Percentiles rank a stretch among this genome's conserved stretches.
Conservation (phyloP, 2,329 filamentous ascomycete genomes). For the Huntiella decipiens region DNA sequence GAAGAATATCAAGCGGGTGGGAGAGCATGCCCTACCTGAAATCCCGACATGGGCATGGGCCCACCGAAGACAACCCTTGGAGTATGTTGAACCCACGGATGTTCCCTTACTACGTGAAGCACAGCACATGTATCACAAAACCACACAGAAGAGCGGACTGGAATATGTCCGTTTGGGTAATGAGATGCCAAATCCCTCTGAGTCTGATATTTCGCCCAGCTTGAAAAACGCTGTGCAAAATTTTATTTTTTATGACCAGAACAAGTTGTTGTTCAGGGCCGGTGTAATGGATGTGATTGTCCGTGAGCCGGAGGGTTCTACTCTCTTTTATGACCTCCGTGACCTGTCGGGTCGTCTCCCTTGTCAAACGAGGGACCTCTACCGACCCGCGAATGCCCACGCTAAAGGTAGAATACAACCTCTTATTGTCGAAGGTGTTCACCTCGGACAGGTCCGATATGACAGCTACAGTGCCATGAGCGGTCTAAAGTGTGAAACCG, state of each 20-base stretch:
- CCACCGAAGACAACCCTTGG: background rate
- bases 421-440: too few species aligned
- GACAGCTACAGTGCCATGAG: background rate
- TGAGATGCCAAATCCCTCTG: too few species aligned
- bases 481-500: background rate
- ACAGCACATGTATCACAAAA: background rate
- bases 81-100: background rate
- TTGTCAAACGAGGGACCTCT: too few species aligned
- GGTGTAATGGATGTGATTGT: background rate
- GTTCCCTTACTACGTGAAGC: background rate
- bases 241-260: too few species aligned
- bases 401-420: too few species aligned
- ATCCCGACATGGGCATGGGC: constrained; percentile 4
- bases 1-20: background rate
- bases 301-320: background rate
- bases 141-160: too few species aligned
- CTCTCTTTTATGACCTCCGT: too few species aligned
- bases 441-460: background rate
- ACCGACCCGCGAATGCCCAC: too few species aligned
- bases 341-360: too few species aligned
- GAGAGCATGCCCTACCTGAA: background rate
- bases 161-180: background rate
- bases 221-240: too few species aligned
- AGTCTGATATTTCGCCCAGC: too few species aligned
- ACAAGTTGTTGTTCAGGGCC: background rate